phyloP scores from a whole-genome alignment of 345 rosid species.

The Toxicodendron radicans region DNA sequence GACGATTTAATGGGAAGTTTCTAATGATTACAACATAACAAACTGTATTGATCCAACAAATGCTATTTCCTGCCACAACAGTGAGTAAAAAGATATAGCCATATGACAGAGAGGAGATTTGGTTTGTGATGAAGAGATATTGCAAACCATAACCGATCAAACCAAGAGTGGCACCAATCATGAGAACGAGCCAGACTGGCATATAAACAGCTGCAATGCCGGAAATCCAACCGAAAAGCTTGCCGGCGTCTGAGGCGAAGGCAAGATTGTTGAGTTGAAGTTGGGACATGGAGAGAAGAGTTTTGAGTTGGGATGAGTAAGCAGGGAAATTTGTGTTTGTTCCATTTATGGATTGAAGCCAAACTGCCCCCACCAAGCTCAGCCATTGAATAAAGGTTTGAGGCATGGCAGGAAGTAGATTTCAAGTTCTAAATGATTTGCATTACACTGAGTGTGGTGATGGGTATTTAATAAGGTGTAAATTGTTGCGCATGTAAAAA shows the following conservation, averaged over 20 bases:
- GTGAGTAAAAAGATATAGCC: slow-evolving; percentile 56
- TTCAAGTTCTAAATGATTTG: not conserved
- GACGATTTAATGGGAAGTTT: slow-evolving; percentile 54
- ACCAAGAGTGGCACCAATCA: slow-evolving; percentile 65
- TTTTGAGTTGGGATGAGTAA: slow-evolving; percentile 84
- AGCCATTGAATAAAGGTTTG: slow-evolving; percentile 58
- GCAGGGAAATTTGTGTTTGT: slow-evolving; percentile 88
- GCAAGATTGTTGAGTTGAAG: slow-evolving; percentile 81
- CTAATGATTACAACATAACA: slow-evolving; percentile 53
- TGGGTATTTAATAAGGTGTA: not conserved
- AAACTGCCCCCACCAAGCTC: slow-evolving; percentile 65
- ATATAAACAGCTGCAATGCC: slow-evolving; percentile 78
- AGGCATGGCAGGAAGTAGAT: slow-evolving; percentile 31
- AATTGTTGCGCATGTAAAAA: not conserved
- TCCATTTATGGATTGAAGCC: slow-evolving; percentile 82
- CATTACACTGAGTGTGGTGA: not conserved
- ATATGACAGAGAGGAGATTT: slow-evolving; percentile 51
- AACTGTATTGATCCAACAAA: slow-evolving; percentile 97
- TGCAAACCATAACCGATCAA: slow-evolving; percentile 77
- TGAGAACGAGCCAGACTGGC: slow-evolving; percentile 74
- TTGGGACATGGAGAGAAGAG: slow-evolving; percentile 69
- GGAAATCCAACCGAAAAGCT: slow-evolving; percentile 78
- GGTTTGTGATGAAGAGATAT: slow-evolving; percentile 55
- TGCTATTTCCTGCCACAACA: slow-evolving; percentile 81
- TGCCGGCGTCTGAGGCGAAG: slow-evolving; percentile 91